phyloP scores from a whole-genome alignment of 2,329 filamentous ascomycete genomes.

The Calycina herbarum region DNA sequence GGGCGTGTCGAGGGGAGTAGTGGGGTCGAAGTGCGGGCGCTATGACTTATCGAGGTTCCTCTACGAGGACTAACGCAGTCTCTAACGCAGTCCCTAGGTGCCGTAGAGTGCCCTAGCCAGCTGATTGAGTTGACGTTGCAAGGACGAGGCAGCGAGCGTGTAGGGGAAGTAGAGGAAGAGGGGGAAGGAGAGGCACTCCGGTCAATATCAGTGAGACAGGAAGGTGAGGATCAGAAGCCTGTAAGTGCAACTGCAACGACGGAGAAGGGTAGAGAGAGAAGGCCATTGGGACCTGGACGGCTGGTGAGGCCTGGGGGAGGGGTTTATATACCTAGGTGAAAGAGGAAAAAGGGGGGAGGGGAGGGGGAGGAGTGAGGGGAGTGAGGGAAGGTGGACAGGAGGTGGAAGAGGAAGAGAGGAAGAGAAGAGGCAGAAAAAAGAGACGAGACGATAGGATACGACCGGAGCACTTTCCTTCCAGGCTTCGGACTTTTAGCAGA shows the following conservation, averaged over 20 bases:
- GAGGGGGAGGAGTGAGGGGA: background rate
- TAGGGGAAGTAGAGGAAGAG: background rate
- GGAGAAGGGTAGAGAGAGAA: background rate
- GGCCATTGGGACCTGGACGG: background rate
- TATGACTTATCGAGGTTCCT: constrained; percentile 3
- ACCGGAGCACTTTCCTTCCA: background rate
- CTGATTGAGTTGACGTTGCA: background rate
- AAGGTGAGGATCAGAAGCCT: background rate
- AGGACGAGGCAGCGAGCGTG: no score
- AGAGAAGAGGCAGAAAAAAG: background rate
- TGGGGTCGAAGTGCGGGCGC: background rate
- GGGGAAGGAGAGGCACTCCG: background rate
- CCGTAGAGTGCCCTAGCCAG: background rate
- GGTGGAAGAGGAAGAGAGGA: no score
- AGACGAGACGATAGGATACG: background rate
- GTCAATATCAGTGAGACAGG: background rate
- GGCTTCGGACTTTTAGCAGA: no score
- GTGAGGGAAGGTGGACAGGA: background rate
- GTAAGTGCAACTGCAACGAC: background rate
- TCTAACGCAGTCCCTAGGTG: background rate
- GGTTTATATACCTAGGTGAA: background rate
- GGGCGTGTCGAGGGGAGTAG: background rate
- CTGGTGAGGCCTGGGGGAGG: background rate
- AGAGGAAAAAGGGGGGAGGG: background rate
- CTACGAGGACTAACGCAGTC: background rate